Evolutionary conservation across 345 rosid genomes (phyloP), one percentile per base, ranked within the genome.

Genomic region (Pelargonium nanum): DNA sequence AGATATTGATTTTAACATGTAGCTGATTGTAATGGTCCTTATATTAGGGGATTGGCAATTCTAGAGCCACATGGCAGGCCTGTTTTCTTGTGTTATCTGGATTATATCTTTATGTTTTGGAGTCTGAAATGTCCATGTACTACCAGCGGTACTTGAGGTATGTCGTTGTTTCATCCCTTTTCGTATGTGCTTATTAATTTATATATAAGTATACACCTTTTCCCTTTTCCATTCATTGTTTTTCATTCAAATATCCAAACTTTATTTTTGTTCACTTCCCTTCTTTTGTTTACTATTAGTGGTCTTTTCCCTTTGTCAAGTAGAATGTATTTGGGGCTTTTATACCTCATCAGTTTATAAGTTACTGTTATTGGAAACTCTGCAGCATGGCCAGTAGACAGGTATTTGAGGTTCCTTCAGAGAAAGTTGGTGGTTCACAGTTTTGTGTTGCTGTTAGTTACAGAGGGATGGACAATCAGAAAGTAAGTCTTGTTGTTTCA

Each of bases 361-460:
- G 9, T n/a, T 58, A 22, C 25, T 51, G 26, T 72, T 65, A 53
- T 55, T 56, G 60, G 24, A 19, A 56, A 40, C 16, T n/a, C n/a
- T 85, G 83, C 88, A 93, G 99, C 75, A 81, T 93, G 94, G 90
- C 96, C 75, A 91, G 97, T 56, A 83, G 84, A 71, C 99, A 89
- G 70, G 85, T 89, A 51, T 75, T 65, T 60, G 99, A 93, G 81
- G 92, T 93, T 69, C 90, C 94, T 10, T 77, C 83, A 1, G 57
- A 70, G 64, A 84, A 80, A 74, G 77, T 93, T 76, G 96, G 97
- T 63, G 97, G 99, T 59, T 89, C 99, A 15, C 81, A 69, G 24
- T 74, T 75, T 70, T 89, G 99, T 70, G 62, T 87, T 73, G 96
- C 97, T 72, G 83, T 93, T 62, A 77, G 87, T 78, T 69, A 34